These are phyloP conservation scores for Crepidotus variabilis DNA, from an alignment of 768 basidiomycete genomes.

Conservation along the genomic window DNA sequence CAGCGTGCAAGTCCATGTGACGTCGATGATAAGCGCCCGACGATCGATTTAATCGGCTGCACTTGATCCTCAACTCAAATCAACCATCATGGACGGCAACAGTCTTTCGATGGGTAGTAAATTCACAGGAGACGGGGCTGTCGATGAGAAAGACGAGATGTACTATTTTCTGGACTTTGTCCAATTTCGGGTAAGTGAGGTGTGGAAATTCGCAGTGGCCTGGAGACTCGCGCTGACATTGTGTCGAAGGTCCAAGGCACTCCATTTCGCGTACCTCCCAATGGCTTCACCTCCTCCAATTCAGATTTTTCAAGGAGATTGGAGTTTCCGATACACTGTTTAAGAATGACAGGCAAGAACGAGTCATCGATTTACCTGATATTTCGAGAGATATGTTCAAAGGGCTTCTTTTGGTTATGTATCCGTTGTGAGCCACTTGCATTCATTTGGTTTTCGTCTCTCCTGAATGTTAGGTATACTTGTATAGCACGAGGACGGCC, in stretches of 20 bases:
- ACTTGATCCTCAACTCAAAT: too few relatives aligned
- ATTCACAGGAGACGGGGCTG: too few relatives aligned
- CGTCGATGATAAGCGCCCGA: too few relatives aligned
- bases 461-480: neutral
- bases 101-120: too few relatives aligned
- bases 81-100: too few relatives aligned
- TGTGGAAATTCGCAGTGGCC: neutral
- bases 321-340: neutral
- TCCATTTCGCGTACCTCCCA: neutral
- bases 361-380: neutral
- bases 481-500: neutral
- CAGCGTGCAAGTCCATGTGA: too few relatives aligned
- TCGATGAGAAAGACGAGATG: neutral
- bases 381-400: neutral
- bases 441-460: neutral
- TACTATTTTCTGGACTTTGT: neutral
- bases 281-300: neutral
- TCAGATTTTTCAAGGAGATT: neutral
- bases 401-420: neutral
- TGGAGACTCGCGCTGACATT: neutral
- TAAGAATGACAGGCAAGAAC: neutral
- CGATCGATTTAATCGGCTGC: too few relatives aligned
- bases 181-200: neutral
- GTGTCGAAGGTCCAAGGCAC: neutral
- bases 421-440: neutral